A percentile compares a stretch with the other conserved stretches of the same genome.
Conservation (phyloP, 352 stramenopile species). For the Phytophthora multivora region DNA sequence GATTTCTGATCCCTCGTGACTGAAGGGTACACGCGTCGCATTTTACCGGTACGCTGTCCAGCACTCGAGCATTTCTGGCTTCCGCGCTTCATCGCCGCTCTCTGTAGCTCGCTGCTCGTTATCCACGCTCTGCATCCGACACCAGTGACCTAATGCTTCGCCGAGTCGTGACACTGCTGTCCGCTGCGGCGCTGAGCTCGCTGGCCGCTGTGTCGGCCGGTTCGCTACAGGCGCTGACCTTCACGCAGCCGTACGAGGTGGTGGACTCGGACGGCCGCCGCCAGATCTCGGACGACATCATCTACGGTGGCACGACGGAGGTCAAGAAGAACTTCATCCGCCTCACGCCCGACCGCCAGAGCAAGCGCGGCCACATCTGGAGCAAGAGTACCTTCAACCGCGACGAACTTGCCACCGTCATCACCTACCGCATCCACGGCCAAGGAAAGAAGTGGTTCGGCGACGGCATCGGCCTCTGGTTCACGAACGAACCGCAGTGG, state of each 20-base stretch:
- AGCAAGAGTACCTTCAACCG: conserved; percentile 47
- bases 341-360: conserved; percentile 80
- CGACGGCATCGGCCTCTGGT: conserved; percentile 76
- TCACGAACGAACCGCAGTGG: conserved; percentile 62
- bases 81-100: neutral
- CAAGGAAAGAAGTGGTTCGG: conserved; percentile 82
- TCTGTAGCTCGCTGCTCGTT: neutral
- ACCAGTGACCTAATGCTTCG: conserved; percentile 24
- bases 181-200: conserved; percentile 24
- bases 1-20: conserved; percentile 10
- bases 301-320: conserved; percentile 62
- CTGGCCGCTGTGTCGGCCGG: conserved; percentile 21
- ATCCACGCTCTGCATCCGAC: neutral
- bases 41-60: conserved; percentile 1
- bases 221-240: conserved; percentile 50
- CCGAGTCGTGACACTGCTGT: conserved; percentile 33
- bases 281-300: conserved; percentile 61
- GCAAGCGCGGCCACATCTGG: conserved; percentile 81
- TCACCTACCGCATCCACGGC: conserved; percentile 80
- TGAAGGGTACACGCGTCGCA: conserved; percentile 30
- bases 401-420: conserved; percentile 61
- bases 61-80: conserved; percentile 28
- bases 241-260: conserved; percentile 67
- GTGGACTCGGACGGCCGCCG: conserved; percentile 59
- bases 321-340: conserved; percentile 87